phyloP scores from a whole-genome alignment of 208 protist genomes.

The Sergeia podlipaevii region DNA sequence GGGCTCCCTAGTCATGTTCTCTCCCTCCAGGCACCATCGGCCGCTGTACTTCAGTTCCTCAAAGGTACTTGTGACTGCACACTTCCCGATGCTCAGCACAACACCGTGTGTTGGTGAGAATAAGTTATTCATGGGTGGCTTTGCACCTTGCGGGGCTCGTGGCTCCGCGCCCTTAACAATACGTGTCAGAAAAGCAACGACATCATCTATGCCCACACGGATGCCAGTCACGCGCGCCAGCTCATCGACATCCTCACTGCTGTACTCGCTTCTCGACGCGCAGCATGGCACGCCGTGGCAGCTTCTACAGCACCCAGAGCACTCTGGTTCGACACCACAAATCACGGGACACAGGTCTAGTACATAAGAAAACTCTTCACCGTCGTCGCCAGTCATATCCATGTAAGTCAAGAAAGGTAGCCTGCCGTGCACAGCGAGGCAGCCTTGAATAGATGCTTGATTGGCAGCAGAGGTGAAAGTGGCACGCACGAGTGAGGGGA shows the following conservation, averaged over 20 bases:
- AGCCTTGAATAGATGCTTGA: conserved; percentile 18
- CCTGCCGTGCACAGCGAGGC: conserved; percentile 29
- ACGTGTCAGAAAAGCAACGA: conserved; percentile 23
- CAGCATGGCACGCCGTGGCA: too few species aligned
- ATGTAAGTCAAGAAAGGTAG: conserved; percentile 27
- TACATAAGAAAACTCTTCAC: conserved; percentile 24
- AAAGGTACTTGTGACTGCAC: neutral
- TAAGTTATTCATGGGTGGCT: too few species aligned
- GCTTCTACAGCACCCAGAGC: too few species aligned
- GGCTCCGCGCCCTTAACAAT: too few species aligned
- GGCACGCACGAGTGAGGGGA: too few species aligned
- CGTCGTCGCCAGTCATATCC: conserved; percentile 30
- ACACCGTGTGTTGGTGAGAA: too few species aligned
- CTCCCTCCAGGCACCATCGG: neutral
- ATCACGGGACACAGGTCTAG: too few species aligned
- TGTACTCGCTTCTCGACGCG: neutral
- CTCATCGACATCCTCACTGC: conserved; percentile 2
- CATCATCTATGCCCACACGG: conserved; percentile 26
- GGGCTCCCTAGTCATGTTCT: too few species aligned
- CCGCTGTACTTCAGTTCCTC: neutral
- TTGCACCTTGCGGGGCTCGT: conserved; percentile 25
- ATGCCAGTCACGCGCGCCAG: too few species aligned
- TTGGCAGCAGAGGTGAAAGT: conserved; percentile 16
- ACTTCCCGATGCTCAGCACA: too few species aligned
- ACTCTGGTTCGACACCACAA: neutral